phyloP scores from a whole-genome alignment of 352 stramenopile genomes.

The Pythium oligandrum region DNA sequence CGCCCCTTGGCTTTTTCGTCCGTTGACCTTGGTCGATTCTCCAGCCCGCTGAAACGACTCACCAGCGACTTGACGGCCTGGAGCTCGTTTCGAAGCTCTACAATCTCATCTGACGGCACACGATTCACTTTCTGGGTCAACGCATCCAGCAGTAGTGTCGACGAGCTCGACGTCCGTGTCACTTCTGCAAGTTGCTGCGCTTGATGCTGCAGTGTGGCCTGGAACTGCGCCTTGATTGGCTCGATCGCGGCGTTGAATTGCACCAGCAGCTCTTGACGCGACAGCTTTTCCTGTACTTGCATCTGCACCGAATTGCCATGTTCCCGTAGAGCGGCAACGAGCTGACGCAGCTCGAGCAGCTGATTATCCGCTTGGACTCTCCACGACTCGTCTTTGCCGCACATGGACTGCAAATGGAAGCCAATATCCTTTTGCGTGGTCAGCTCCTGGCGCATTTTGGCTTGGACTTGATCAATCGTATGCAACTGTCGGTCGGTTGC shows the following conservation, averaged over 20 bases:
- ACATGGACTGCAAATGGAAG: constrained; percentile 77
- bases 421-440: constrained; percentile 80
- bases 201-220: constrained; percentile 71
- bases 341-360: constrained; percentile 66
- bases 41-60: constrained; percentile 24
- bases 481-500: constrained; percentile 71
- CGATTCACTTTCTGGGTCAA: constrained; percentile 66
- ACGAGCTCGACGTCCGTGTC: constrained; percentile 49
- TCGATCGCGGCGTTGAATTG: constrained; percentile 82
- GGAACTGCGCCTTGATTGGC: constrained; percentile 71
- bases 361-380: constrained; percentile 82
- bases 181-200: constrained; percentile 70
- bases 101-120: constrained; percentile 43
- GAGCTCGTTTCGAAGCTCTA: constrained; percentile 46
- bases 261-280: constrained; percentile 60
- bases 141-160: constrained; percentile 48
- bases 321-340: constrained; percentile 64
- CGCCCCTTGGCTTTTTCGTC: no score
- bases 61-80: constrained; percentile 52
- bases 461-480: constrained; percentile 68
- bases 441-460: constrained; percentile 71
- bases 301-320: constrained; percentile 62
- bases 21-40: no score
- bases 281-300: constrained; percentile 70
- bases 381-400: constrained; percentile 84